Percentiles rank a stretch among this genome's conserved stretches.
Evolutionary conservation across 768 basidiomycete genomes (phyloP).

Genomic region (Calocera viscosa): DNA sequence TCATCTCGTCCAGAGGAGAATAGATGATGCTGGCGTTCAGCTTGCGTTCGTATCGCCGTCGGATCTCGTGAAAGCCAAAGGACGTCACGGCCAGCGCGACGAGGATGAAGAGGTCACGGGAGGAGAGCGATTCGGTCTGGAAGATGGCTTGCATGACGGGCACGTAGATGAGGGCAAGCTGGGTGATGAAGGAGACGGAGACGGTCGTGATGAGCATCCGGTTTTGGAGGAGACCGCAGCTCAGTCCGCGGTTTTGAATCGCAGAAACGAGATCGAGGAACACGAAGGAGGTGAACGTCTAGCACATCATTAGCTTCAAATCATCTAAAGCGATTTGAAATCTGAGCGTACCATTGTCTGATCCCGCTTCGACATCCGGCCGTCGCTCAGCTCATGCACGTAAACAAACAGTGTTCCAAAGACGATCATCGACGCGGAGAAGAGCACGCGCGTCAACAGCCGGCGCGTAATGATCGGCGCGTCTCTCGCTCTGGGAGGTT

Average conservation of each 20-base stretch:
- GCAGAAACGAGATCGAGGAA: slow-evolving; percentile 95
- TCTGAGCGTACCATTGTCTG: slow-evolving; percentile 77
- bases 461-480: slow-evolving; percentile 71
- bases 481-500: slow-evolving; percentile 84
- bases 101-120: slow-evolving; percentile 57
- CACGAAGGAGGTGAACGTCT: slow-evolving; percentile 97
- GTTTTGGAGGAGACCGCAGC: slow-evolving; percentile 73
- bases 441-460: slow-evolving; percentile 69
- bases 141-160: slow-evolving; percentile 84
- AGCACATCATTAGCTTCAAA: slow-evolving; percentile 7
- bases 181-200: slow-evolving; percentile 68
- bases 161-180: slow-evolving; percentile 78
- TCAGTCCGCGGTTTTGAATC: slow-evolving; percentile 82
- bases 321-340: background rate
- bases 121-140: slow-evolving; percentile 73
- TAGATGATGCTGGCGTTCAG: slow-evolving; percentile 18
- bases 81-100: slow-evolving; percentile 54
- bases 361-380: slow-evolving; percentile 69
- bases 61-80: slow-evolving; percentile 59
- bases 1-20: background rate
- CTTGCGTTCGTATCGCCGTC: slow-evolving; percentile 64
- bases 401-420: slow-evolving; percentile 80
- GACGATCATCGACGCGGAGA: slow-evolving; percentile 87
- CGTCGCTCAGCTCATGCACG: slow-evolving; percentile 68
- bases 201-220: slow-evolving; percentile 83